Evolutionary conservation across 352 stramenopile species (phyloP).

Genomic region (Pythium rhizo-oryzae): DNA sequence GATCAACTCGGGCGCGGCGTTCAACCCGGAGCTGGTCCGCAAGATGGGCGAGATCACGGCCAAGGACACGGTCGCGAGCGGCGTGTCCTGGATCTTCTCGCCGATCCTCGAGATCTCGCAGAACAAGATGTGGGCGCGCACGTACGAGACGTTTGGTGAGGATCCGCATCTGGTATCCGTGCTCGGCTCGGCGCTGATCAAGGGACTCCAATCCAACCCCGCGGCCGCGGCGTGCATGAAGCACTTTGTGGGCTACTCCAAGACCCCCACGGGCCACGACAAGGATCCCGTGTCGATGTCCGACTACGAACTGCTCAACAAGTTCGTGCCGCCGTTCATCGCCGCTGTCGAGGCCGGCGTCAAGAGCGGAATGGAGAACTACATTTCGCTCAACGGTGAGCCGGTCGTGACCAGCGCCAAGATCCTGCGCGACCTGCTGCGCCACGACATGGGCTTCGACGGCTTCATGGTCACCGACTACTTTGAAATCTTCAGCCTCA

Average conservation of each 20-base stretch:
- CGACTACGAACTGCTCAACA: constrained; percentile 83
- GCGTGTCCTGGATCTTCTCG: constrained; percentile 77
- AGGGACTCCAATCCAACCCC: constrained; percentile 38
- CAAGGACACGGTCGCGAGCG: constrained; percentile 62
- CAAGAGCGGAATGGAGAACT: constrained; percentile 94
- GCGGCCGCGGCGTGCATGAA: constrained; percentile 73
- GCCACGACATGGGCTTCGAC: constrained; percentile 65
- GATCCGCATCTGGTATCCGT: constrained; percentile 58
- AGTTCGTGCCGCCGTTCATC: constrained; percentile 84
- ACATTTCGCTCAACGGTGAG: constrained; percentile 92
- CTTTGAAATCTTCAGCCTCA: constrained; percentile 73
- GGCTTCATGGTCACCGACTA: constrained; percentile 85
- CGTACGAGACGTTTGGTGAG: constrained; percentile 90
- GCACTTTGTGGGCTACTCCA: constrained; percentile 90
- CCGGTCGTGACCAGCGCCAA: constrained; percentile 88
- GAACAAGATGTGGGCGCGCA: constrained; percentile 59
- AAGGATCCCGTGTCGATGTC: constrained; percentile 69
- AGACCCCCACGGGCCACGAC: constrained; percentile 84
- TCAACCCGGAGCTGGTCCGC: constrained; percentile 57
- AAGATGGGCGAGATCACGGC: constrained; percentile 53
- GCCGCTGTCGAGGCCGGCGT: constrained; percentile 79
- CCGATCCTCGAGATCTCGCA: constrained; percentile 75
- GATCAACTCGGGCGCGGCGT: constrained; percentile 75
- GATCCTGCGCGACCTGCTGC: constrained; percentile 44
- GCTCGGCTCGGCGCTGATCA: constrained; percentile 55